Evolutionary conservation across 2,329 filamentous ascomycete species (phyloP), one percentile per base, ranked within the genome.

Genomic region (Neodidymelliopsis sp.): DNA sequence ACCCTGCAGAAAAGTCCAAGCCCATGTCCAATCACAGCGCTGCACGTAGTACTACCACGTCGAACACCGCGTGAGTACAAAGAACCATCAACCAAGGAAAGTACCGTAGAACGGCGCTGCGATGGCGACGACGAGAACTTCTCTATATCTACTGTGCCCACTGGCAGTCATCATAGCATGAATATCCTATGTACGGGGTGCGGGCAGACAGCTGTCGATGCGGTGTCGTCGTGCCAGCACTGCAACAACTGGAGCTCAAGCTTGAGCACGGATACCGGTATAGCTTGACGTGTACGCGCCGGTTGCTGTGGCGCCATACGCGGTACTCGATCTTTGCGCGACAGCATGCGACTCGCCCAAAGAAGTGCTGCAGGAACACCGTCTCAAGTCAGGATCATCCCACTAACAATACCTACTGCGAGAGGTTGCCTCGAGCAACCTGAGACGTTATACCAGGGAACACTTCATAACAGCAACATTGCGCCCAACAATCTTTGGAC

Each of bases 1-100:
- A 45, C 35, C 47, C 47, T 45, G 40, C 30, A 12, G n/a, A 16
- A 22, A 27, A 24, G 19, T 45, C 25, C 7, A 40, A 4, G 1
- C 16, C 20, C 29, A 35, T 45, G 33, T 15, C 61, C 61, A 64
- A 64, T 64, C 57, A 61, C 22, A 23, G 48, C 44, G 25, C 33
- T 34, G 56, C 59, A 61, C 61, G 61, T 62, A 61, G 59, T 55
- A 45, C 42, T 24, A 52, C 41, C 41, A 52, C 48, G 40, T 45
- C 34, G 41, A n/a, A 47, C 50, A 56, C 57, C 60, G 57, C 56
- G 53, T 53, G 53, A 56, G 53, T 24, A 25, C 22, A 35, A 33
- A 54, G 43, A 39, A 41, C 35, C 18, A 36, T 31, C 30, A n/a
- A 27, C 29, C 35, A 35, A 35, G 40, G 24, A 45, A 42, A 40